phyloP scores from a whole-genome alignment of 2,329 filamentous ascomycete genomes.

The Zasmidium angulare region DNA sequence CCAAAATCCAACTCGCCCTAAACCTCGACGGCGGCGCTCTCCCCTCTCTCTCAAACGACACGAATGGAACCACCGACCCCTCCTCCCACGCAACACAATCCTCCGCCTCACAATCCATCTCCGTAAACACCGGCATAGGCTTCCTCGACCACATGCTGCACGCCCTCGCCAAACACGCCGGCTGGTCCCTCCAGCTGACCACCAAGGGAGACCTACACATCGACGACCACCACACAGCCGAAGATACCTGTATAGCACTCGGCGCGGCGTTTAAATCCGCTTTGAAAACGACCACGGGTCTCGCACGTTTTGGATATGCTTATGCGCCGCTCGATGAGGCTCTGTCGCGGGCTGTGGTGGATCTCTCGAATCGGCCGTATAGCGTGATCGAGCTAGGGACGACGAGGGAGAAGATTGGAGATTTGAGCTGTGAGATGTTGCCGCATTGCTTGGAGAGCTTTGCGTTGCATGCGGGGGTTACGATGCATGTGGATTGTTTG shows the following conservation, averaged over 20 bases:
- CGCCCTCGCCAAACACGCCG: slow-evolving; percentile 90
- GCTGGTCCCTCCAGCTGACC: slow-evolving; percentile 82
- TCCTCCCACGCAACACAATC: slow-evolving; percentile 77
- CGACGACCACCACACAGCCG: slow-evolving; percentile 97
- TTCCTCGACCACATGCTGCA: slow-evolving; percentile 99
- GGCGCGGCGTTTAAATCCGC: slow-evolving; percentile 79
- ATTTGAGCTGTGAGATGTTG: slow-evolving; percentile 93
- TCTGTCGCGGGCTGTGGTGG: slow-evolving; percentile 87
- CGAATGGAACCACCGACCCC: slow-evolving; percentile 55
- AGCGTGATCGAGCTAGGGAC: slow-evolving; percentile 80
- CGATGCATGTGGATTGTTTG: slow-evolving; percentile 91
- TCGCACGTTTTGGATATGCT: slow-evolving; percentile 86
- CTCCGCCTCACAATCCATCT: slow-evolving; percentile 81
- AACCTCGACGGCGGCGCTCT: slow-evolving; percentile 85
- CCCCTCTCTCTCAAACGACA: slow-evolving; percentile 23
- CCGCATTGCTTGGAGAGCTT: slow-evolving; percentile 95
- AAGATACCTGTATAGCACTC: slow-evolving; percentile 91
- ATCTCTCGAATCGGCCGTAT: slow-evolving; percentile 90
- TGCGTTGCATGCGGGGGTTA: slow-evolving; percentile 83
- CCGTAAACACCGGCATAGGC: slow-evolving; percentile 88
- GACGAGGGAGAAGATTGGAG: slow-evolving; percentile 88
- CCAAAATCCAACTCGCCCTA: slow-evolving; percentile 88
- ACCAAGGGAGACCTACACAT: slow-evolving; percentile 92
- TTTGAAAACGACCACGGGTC: slow-evolving; percentile 73
- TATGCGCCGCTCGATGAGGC: slow-evolving; percentile 96